These are phyloP conservation scores for Mycena kentingensis DNA, from an alignment of 768 basidiomycete species.

Conservation along the genomic window DNA sequence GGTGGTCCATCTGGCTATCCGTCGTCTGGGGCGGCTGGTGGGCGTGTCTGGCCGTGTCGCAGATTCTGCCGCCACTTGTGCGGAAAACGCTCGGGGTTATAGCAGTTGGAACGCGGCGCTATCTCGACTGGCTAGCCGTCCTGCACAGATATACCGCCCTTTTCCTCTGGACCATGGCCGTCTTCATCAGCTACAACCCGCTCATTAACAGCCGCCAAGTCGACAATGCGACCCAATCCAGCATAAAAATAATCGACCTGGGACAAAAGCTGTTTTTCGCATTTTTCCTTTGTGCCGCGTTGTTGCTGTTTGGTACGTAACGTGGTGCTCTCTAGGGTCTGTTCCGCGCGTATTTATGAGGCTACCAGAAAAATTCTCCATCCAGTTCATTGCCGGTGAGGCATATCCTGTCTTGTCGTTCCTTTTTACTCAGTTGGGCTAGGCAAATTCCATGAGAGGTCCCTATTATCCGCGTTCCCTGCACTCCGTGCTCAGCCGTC, in stretches of 20 bases:
- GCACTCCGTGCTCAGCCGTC: no score
- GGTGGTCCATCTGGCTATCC: conserved; percentile 86
- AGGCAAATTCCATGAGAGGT: conserved; percentile 73
- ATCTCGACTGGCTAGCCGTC: conserved; percentile 77
- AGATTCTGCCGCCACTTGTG: conserved; percentile 53
- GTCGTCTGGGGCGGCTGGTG: conserved; percentile 87
- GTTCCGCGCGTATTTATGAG: no score
- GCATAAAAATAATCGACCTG: conserved; percentile 48
- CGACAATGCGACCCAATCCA: conserved; percentile 31
- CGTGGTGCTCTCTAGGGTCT: no score
- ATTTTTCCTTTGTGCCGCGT: conserved; percentile 62
- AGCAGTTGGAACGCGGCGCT: conserved; percentile 68
- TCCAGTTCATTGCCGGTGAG: conserved; percentile 76
- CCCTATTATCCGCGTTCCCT: no score
- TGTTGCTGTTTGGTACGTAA: no score
- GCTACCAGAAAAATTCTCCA: conserved; percentile 84
- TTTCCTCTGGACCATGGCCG: conserved; percentile 61
- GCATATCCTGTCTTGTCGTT: neutral
- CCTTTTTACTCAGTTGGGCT: neutral
- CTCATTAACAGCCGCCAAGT: conserved; percentile 53
- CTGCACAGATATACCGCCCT: conserved; percentile 68
- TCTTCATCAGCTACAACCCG: conserved; percentile 76
- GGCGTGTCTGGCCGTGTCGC: conserved; percentile 63
- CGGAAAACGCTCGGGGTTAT: conserved; percentile 72
- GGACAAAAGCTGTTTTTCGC: conserved; percentile 74